A percentile compares a stretch with the other conserved stretches of the same genome.
Conservation (phyloP, 1,139 yeast genomes). For the Geotrichum candidum region DNA sequence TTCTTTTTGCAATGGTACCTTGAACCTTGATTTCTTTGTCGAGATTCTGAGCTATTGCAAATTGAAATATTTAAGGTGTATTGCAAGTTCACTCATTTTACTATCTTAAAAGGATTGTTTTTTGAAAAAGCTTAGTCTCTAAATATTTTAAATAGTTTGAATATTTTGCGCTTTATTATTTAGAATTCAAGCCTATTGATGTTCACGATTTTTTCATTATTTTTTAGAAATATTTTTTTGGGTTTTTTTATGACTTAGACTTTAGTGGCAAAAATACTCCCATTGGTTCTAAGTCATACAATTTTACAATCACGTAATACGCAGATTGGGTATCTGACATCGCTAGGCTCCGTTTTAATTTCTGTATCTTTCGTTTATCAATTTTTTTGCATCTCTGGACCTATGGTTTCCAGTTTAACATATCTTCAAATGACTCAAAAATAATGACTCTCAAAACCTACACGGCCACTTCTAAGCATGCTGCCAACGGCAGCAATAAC, state of each 20-base stretch:
- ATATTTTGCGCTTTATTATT: too few relatives aligned
- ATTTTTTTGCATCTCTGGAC: neutral
- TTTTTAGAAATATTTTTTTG: too few relatives aligned
- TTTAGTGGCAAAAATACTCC: neutral
- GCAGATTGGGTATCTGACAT: neutral
- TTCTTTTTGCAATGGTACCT: too few relatives aligned
- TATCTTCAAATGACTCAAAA: neutral
- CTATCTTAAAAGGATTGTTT: too few relatives aligned
- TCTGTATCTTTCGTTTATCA: neutral
- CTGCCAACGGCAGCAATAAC: neutral
- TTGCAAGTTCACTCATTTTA: too few relatives aligned
- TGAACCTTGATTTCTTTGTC: too few relatives aligned
- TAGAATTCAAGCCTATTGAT: too few relatives aligned
- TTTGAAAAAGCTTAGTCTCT: too few relatives aligned
- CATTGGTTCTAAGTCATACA: neutral
- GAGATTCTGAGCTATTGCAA: too few relatives aligned
- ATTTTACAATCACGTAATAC: neutral
- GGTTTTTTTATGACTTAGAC: neutral
- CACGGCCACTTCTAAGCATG: neutral
- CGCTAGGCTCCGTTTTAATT: neutral
- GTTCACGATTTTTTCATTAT: too few relatives aligned
- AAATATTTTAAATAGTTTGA: too few relatives aligned
- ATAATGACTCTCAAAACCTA: constrained; percentile 8
- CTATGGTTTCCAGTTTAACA: neutral
- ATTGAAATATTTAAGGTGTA: too few relatives aligned